A percentile compares a stretch with the other conserved stretches of the same genome.
Evolutionary conservation across 1,139 yeast genomes (phyloP).

Genomic region (Protomyces lactucae-debilis): DNA sequence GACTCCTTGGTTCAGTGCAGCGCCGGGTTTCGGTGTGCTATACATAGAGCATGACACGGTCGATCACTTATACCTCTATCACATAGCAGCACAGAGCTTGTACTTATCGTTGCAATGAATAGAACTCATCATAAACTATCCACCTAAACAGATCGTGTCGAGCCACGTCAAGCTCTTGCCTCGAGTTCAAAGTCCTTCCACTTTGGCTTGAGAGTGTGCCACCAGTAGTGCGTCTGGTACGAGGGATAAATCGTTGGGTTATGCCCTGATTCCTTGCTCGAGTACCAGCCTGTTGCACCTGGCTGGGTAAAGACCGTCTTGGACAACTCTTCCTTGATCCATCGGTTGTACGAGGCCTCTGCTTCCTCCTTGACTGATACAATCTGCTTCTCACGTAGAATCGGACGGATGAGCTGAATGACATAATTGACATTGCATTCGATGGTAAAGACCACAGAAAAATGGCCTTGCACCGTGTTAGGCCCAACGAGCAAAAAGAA

Average conservation of each 20-base stretch:
- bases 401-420: background rate
- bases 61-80: too few species aligned
- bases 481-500: constrained; percentile 21
- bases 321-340: background rate
- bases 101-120: background rate
- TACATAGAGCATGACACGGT: too few species aligned
- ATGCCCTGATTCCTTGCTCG: background rate
- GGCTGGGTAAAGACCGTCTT: background rate
- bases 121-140: background rate
- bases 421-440: constrained; percentile 20
- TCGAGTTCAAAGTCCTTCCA: background rate
- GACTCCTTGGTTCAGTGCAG: too few species aligned
- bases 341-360: background rate
- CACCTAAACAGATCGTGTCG: background rate
- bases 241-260: constrained; percentile 3
- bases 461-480: constrained; percentile 20
- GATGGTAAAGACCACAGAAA: constrained; percentile 14
- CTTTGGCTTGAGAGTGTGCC: background rate
- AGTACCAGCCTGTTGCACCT: constrained; percentile 3
- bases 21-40: too few species aligned
- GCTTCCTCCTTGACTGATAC: background rate
- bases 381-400: background rate
- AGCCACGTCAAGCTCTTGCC: background rate
- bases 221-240: constrained; percentile 1
- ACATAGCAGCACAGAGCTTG: too few species aligned